Conservation (phyloP, 345 rosid species). For the Brassica napus region DNA sequence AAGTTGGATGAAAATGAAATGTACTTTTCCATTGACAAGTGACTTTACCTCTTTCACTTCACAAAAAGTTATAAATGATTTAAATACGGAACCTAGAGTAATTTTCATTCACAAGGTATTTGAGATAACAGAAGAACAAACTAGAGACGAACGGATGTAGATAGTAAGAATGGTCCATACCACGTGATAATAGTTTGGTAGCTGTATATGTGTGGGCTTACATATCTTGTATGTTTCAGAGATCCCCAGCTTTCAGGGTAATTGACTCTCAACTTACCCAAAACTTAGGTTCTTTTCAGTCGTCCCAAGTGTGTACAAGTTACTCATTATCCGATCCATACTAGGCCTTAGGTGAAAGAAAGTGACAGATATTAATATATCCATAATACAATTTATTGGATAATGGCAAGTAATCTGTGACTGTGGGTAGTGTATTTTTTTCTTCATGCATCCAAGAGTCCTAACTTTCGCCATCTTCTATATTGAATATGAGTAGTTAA, state of each 20-base stretch:
- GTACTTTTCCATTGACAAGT: slow-evolving; percentile 26
- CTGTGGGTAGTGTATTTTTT: background rate
- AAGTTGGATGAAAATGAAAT: slow-evolving; percentile 34
- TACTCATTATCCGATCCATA: background rate
- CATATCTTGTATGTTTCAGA: background rate
- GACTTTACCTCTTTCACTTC: slow-evolving; percentile 29
- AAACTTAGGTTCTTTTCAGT: background rate
- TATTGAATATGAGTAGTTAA: background rate
- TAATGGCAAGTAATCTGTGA: background rate
- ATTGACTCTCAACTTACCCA: background rate
- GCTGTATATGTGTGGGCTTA: background rate
- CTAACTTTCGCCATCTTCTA: background rate
- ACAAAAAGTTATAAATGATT: slow-evolving; percentile 8
- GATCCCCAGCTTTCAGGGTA: background rate
- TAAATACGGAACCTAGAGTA: background rate
- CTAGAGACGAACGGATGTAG: background rate
- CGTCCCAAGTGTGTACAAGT: background rate
- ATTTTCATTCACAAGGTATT: slow-evolving; percentile 10
- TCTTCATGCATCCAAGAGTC: background rate
- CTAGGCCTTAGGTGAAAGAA: background rate
- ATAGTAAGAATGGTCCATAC: slow-evolving; percentile 31
- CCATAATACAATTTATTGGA: background rate
- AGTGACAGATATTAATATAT: background rate
- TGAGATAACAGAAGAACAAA: slow-evolving; percentile 21
- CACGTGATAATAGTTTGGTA: slow-evolving; percentile 27